Percentiles rank a stretch among this genome's conserved stretches.
Evolutionary conservation across 208 protist genomes (phyloP).

Genomic region (Trypanosoma lewisi): DNA sequence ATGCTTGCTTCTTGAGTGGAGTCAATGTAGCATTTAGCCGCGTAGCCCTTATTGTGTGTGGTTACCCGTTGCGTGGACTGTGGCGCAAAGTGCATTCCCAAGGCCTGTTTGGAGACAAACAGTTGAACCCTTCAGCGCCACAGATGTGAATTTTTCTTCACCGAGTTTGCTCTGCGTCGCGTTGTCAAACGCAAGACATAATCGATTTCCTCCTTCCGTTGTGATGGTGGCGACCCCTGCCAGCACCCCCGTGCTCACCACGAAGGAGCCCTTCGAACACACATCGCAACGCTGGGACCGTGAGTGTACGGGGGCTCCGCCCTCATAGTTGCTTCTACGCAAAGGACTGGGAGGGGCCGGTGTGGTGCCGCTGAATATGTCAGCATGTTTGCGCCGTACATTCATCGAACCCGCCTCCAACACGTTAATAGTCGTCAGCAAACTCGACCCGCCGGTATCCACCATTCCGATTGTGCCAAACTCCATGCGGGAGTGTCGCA

Average conservation of each 20-base stretch:
- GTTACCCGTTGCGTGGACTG: slow-evolving; percentile 7
- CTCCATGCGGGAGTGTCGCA: slow-evolving; percentile 23
- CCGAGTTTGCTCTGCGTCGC: background rate
- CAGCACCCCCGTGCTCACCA: slow-evolving; percentile 7
- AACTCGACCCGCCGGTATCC: slow-evolving; percentile 37
- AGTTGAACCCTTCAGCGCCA: slow-evolving; percentile 8
- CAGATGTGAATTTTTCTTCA: slow-evolving; percentile 8
- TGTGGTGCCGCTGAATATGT: background rate
- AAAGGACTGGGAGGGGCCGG: background rate
- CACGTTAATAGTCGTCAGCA: slow-evolving; percentile 28
- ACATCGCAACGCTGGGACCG: slow-evolving; percentile 21
- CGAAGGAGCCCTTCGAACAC: slow-evolving; percentile 6
- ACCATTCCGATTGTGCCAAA: slow-evolving; percentile 55
- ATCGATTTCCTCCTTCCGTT: background rate
- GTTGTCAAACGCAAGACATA: background rate
- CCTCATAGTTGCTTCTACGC: background rate
- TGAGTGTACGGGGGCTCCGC: background rate
- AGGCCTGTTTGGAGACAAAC: background rate
- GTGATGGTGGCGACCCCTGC: background rate
- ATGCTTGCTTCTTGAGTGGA: no score
- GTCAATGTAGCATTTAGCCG: no score
- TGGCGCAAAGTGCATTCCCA: slow-evolving; percentile 10
- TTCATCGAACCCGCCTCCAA: slow-evolving; percentile 30
- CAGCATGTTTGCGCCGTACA: background rate
- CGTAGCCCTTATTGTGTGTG: no score